These are phyloP conservation scores for Diaporthe destruens DNA, from an alignment of 2,329 filamentous ascomycete species.

Conservation along the genomic window DNA sequence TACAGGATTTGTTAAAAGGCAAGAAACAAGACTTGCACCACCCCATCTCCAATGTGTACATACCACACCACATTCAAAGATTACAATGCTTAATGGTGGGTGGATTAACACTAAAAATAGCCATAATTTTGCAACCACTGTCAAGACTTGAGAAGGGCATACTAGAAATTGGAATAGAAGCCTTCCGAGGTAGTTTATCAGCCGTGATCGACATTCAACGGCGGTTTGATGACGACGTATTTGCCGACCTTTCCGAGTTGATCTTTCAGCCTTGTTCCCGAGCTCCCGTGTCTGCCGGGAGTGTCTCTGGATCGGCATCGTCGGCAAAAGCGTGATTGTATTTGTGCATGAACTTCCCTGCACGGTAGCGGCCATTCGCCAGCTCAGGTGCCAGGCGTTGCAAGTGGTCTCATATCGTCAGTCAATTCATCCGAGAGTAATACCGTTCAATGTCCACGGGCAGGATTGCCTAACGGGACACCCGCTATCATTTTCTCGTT, in stretches of 20 bases:
- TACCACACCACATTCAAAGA: slow-evolving; percentile 80
- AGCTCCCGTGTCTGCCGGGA: slow-evolving; percentile 56
- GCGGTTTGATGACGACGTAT: slow-evolving; percentile 70
- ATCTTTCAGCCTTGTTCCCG: slow-evolving; percentile 60
- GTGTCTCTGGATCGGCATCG: slow-evolving; percentile 56
- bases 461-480: slow-evolving; percentile 62
- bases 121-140: slow-evolving; percentile 27
- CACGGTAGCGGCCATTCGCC: slow-evolving; percentile 63
- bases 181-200: slow-evolving; percentile 71
- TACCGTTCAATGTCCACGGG: too few species aligned
- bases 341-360: slow-evolving; percentile 67
- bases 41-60: slow-evolving; percentile 77
- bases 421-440: not conserved
- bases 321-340: slow-evolving; percentile 70
- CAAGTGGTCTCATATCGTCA: slow-evolving; percentile 56
- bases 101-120: slow-evolving; percentile 53
- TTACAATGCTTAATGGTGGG: slow-evolving; percentile 59
- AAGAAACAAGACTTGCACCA: slow-evolving; percentile 55
- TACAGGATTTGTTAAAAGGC: not conserved
- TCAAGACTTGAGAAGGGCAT: slow-evolving; percentile 13
- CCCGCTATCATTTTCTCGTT: slow-evolving; percentile 76
- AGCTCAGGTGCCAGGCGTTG: slow-evolving; percentile 63
- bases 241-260: slow-evolving; percentile 64
- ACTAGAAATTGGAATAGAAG: slow-evolving; percentile 75
- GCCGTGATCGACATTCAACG: slow-evolving; percentile 74